Evolutionary conservation across 306 rosid species (phyloP), one percentile per base, ranked within the genome.

Genomic region (Acmispon strigosus): DNA sequence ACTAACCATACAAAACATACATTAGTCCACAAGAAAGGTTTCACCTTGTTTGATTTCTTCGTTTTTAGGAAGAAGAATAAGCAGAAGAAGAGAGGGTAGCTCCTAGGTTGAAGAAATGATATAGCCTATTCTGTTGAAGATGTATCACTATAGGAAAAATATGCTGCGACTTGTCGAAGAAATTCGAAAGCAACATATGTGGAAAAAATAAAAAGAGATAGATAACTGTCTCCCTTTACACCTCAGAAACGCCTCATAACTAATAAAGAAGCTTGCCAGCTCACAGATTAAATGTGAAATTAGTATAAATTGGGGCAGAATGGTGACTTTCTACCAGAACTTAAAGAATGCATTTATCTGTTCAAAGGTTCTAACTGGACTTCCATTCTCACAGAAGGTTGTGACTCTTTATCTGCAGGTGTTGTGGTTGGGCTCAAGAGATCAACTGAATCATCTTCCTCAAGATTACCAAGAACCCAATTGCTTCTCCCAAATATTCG

Each of bases 401-500:
- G 85, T 3, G 80, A 73, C 20, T 77, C 90, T 62, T 59, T 84
- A 69, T 76, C 86, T 55, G 86, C 67, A 67, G 64, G 68, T 42
- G 50, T 51, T 51, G 87, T 84, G 11, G 50, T 65, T 4, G 87
- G 76, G 36, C 83, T 78, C 81, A 92, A 76, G 69, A 91, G 90
- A 85, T 91, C 93, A 43, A 73, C 18, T n/a, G 97, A 78, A 77
- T 91, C 97, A 9, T 91, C 97, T 15, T 88, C 84, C 66, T 89
- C 97, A 29, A 36, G 39, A 74, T 84, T 86, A 52, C 93, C 96
- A 57, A 91, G 85, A 75, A 91, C 96, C 96, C 96, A 91, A 81
- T 73, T 87, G 87, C 97, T 55, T 81, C 92, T 84, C 60, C 87
- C 90, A 29, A 66, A 48, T 62, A 58, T 16, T 42, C 76, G 82